Evolutionary conservation across 2,329 filamentous ascomycete genomes (phyloP), one percentile per base, ranked within the genome.

Genomic region (Coniosporium tulheliwenetii): DNA sequence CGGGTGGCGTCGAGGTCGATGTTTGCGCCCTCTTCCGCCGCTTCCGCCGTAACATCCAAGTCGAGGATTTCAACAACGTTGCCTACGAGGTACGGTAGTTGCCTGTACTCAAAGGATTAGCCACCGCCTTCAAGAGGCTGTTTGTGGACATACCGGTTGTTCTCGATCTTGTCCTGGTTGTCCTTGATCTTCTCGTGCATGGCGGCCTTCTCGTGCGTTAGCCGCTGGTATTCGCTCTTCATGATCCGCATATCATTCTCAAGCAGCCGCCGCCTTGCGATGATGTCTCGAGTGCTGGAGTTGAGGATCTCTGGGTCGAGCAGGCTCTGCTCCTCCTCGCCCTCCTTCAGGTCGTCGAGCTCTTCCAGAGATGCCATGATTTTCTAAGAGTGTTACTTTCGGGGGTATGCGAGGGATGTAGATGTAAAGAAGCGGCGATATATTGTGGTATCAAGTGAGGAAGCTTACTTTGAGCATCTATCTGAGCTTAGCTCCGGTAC

Each of bases 181-280:
- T 98, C 91, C 73, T 95, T 96, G 64, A 98, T 96, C 71, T 95
- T 96, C 64, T 96, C 89, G 43, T 79, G 79, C 91, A 98, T 98
- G 38, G 85, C 80, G 39, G 81, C 78, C 68, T 94, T 94, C 67
- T 98, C 91, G 56, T 98, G 91, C 54, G 81, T 82, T 66, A 98
- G 71, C 52, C 91, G 81, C 59, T 94, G 87, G 54, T 78, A 86
- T 64, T 98, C 91, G 71, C 86, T 94, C 72, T 83, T 89, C 86
- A 98, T 96, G 65, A 98, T 96, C 55, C 91, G 77, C 55, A 91
- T 83, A 64, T 98, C 91, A 64, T 98, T 98, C 65, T 98, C 91
- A 49, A 98, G 71, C 57, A 98, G 73, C 56, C 87, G 80, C 69
- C 80, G 83, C 62, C 91, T 77, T 54, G 86, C 93, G 55, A 85